Base-by-base conservation (phyloP, 1,139 yeast genomes). In the Keqinozyma sinolaborantium region DNA sequence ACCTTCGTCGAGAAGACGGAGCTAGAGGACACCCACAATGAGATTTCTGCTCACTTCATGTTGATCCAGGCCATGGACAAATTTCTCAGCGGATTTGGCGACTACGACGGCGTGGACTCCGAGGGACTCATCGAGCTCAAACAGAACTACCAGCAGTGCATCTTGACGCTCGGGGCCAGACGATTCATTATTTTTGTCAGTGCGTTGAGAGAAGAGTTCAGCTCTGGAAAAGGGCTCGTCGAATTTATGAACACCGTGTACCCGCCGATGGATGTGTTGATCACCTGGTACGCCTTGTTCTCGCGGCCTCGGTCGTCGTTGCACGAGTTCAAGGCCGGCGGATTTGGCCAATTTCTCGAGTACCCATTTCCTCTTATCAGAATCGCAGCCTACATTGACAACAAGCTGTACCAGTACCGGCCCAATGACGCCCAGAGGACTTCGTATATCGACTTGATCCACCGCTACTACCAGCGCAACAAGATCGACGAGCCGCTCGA, bases 281-380 rank as follows among this genome's bases (percentile, higher is more conserved):
- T 66, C 56, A 64, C 64, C 1, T 66, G 71, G 72, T 70, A 66
- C 42, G 38, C 51, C 25, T 50, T 49, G 31, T 26, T 41, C 16
- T 30, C 43, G 16, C 41, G 42, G 29, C 48, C 53, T 5, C 44
- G 44, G 23, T 39, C 56, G 0, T 56, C 44, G 29, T 53, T 58
- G 35, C 69, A 61, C 27, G 53, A 51, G 14, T 55, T 59, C 25
- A 27, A 42, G 11, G 43, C 58, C 11, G 48, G 48, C 28, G 41
- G 50, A 13, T 48, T 52, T 28, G 26, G 38, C 11, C 35, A 44
- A 29, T 45, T 64, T 34, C 48, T 53, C 27, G 34, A 35, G 11
- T 45, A 40, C 29, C 58, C 60, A 0, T 50, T 63, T 26, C 70
- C 71, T 3, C 47, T 61, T 36, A 32, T 42, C 6, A 32, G 36